Evolutionary conservation across 768 basidiomycete genomes (phyloP).

Genomic region (Kwoniella dejecticola): DNA sequence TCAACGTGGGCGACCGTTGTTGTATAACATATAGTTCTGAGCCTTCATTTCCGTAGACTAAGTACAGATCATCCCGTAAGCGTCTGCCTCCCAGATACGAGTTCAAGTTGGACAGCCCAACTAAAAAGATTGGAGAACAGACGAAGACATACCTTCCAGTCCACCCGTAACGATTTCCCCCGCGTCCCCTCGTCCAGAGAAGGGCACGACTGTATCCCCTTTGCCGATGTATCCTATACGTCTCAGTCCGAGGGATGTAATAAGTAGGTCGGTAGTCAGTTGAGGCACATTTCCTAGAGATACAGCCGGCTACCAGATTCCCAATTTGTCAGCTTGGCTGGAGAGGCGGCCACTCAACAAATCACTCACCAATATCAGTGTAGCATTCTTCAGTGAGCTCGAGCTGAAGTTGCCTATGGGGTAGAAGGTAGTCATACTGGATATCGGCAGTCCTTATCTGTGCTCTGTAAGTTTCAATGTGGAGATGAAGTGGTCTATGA

Average conservation of each 20-base stretch:
- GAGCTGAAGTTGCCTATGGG: constrained; percentile 14
- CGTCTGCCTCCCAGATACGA: not conserved
- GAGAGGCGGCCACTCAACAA: not conserved
- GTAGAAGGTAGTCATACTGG: constrained; percentile 33
- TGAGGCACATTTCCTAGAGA: constrained; percentile 57
- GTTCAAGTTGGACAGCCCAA: too few relatives aligned
- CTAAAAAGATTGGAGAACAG: too few relatives aligned
- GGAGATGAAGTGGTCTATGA: too few relatives aligned
- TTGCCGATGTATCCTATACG: constrained; percentile 69
- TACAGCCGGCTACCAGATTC: constrained; percentile 15
- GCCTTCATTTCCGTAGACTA: constrained; percentile 68
- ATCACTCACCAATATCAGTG: constrained; percentile 18
- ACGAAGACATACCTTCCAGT: constrained; percentile 74
- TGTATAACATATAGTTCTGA: constrained; percentile 67
- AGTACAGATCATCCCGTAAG: not conserved
- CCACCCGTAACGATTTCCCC: constrained; percentile 69
- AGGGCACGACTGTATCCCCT: constrained; percentile 64
- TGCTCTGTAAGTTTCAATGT: too few relatives aligned
- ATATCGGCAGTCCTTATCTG: too few relatives aligned
- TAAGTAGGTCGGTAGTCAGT: constrained; percentile 72
- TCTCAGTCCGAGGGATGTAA: constrained; percentile 66
- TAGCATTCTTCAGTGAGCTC: constrained; percentile 1
- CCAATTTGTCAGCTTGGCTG: not conserved
- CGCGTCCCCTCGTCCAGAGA: constrained; percentile 72
- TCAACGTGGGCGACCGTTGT: constrained; percentile 76